A percentile compares a stretch with the other conserved stretches of the same genome.
Evolutionary conservation across 345 rosid genomes (phyloP).

Genomic region (Rhizophora mangle): DNA sequence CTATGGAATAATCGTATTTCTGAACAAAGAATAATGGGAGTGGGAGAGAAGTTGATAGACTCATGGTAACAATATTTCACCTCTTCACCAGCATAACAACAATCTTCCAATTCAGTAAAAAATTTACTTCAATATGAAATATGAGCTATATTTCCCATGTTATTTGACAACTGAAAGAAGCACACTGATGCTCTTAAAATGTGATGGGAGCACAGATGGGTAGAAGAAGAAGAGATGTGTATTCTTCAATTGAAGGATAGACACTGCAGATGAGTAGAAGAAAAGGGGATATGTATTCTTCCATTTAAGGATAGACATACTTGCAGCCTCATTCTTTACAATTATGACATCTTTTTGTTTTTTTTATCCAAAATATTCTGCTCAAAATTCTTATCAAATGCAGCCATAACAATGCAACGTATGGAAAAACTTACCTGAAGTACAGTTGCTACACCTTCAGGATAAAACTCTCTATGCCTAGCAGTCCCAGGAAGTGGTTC

Average conservation of each 20-base stretch:
- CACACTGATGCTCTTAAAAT: neutral
- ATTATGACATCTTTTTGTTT: neutral
- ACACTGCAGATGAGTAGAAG: neutral
- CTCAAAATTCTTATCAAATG: neutral
- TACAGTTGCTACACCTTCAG: constrained; percentile 91
- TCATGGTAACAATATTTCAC: too few species aligned
- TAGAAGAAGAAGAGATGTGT: neutral
- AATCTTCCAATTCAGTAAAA: too few species aligned
- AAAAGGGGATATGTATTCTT: neutral
- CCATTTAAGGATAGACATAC: too few species aligned
- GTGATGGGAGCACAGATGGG: too few species aligned
- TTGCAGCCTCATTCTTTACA: neutral
- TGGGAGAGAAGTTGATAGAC: too few species aligned
- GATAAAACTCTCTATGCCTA: constrained; percentile 97
- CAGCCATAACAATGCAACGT: constrained; percentile 2
- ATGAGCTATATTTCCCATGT: neutral
- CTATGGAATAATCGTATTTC: neutral
- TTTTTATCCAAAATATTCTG: neutral
- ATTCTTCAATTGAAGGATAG: too few species aligned
- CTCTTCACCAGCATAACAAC: too few species aligned
- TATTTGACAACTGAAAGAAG: neutral
- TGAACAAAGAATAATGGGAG: too few species aligned
- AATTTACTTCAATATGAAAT: neutral
- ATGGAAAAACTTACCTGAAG: constrained; percentile 62
- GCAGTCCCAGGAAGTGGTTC: constrained; percentile 99